Evolutionary conservation across 257 asterid species (phyloP).

Genomic region (Solanum rostratum): DNA sequence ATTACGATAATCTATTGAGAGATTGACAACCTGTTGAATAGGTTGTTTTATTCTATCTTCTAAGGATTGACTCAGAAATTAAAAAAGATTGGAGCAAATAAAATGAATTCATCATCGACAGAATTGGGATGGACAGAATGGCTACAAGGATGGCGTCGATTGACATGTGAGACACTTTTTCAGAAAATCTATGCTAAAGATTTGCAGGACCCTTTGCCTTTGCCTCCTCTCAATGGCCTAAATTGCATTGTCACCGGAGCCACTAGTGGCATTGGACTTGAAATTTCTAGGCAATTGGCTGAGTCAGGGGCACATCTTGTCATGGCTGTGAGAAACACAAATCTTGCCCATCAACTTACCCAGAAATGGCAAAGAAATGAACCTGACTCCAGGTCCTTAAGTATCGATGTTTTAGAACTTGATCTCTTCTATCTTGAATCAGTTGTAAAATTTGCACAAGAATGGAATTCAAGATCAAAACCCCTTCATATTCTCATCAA

Average conservation of each 20-base stretch:
- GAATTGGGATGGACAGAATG: conserved; percentile 81
- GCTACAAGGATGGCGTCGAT: conserved; percentile 58
- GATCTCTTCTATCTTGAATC: conserved; percentile 79
- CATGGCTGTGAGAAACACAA: conserved; percentile 88
- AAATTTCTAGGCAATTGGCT: conserved; percentile 82
- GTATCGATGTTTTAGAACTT: conserved; percentile 78
- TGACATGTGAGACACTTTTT: conserved; percentile 63
- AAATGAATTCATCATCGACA: not conserved
- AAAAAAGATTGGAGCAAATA: not conserved
- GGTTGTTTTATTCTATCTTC: no score
- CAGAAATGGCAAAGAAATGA: conserved; percentile 62
- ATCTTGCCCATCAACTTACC: conserved; percentile 56
- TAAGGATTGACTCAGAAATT: not conserved
- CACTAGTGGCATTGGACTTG: conserved; percentile 93
- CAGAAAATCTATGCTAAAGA: conserved; percentile 85
- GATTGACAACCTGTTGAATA: not conserved
- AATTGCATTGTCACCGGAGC: conserved; percentile 86
- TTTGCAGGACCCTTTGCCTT: conserved; percentile 69
- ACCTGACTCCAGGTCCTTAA: conserved; percentile 65
- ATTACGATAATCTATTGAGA: not conserved
- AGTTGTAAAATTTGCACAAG: conserved; percentile 69
- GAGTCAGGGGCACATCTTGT: conserved; percentile 86
- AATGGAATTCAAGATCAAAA: conserved; percentile 61
- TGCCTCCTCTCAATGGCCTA: conserved; percentile 66
- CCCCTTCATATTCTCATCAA: conserved; percentile 74